phyloP scores from a whole-genome alignment of 805 yeast genomes.

The Ogataea methylovora region DNA sequence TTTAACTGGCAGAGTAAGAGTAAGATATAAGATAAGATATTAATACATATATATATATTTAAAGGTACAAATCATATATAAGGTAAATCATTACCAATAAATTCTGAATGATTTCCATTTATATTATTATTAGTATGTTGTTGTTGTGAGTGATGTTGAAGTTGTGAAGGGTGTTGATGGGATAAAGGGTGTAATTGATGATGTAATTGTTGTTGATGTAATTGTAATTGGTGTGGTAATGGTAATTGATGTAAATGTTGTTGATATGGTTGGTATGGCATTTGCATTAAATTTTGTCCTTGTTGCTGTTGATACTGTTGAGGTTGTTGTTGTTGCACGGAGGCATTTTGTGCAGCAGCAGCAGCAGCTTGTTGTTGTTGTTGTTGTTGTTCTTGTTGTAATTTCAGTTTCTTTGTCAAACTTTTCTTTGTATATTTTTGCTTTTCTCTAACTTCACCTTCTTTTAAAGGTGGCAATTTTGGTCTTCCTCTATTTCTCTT shows the following conservation, averaged over 20 bases:
- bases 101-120: too few relatives aligned
- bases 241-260: background rate
- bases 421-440: constrained; percentile 17
- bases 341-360: too few relatives aligned
- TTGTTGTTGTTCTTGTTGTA: background rate
- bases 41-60: background rate
- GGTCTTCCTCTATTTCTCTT: constrained; percentile 24
- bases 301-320: background rate
- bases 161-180: constrained; percentile 12
- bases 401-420: too few relatives aligned
- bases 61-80: background rate
- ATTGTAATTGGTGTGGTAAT: background rate
- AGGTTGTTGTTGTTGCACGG: too few relatives aligned
- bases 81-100: too few relatives aligned
- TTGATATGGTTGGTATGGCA: background rate
- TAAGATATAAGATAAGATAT: constrained; percentile 8
- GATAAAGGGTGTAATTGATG: constrained; percentile 11
- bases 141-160: constrained; percentile 6
- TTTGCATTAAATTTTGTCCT: background rate
- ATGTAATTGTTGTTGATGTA: background rate
- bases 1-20: constrained; percentile 66
- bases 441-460: constrained; percentile 15
- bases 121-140: background rate
- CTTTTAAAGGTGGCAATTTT: constrained; percentile 15
- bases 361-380: too few relatives aligned